Conservation (phyloP, 257 asterid genomes). For the Forsythia viridissima region DNA sequence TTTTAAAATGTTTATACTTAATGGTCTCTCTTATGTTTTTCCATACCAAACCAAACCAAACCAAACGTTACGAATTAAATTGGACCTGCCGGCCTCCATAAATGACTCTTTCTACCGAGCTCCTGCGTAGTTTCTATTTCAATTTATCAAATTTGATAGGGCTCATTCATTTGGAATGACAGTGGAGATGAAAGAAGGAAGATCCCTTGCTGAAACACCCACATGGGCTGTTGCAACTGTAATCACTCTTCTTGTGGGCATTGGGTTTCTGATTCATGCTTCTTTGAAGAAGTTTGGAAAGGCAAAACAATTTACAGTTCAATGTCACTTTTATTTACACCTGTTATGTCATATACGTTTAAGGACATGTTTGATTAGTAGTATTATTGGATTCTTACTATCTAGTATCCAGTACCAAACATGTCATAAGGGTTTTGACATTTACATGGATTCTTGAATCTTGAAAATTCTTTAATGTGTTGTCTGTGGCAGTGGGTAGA, state of each 20-base stretch:
- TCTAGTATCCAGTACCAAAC: too few relatives aligned
- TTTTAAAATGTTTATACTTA: constrained; percentile 6
- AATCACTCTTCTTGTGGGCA: constrained; percentile 29
- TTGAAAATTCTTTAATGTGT: constrained; percentile 3
- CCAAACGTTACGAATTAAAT: not conserved
- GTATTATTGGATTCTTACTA: too few relatives aligned
- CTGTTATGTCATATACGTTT: not conserved
- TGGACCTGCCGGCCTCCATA: not conserved
- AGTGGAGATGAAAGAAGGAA: constrained; percentile 35
- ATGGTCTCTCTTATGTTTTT: not conserved
- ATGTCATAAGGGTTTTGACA: not conserved
- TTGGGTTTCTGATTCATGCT: constrained; percentile 43
- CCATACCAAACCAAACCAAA: not conserved
- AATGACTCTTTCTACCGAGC: not conserved
- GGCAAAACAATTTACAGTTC: constrained; percentile 11
- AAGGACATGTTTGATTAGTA: too few relatives aligned
- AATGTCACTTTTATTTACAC: too few relatives aligned
- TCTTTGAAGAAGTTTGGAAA: constrained; percentile 36
- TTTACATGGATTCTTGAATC: constrained; percentile 7
- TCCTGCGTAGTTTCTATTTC: not conserved
- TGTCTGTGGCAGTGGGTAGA: constrained; percentile 71
- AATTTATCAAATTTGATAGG: too few relatives aligned
- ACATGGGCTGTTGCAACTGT: constrained; percentile 53
- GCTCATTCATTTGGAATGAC: not conserved
- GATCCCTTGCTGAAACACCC: constrained; percentile 48